Base-by-base conservation (phyloP, 2,329 filamentous ascomycete species). In the Penicillium sp. region DNA sequence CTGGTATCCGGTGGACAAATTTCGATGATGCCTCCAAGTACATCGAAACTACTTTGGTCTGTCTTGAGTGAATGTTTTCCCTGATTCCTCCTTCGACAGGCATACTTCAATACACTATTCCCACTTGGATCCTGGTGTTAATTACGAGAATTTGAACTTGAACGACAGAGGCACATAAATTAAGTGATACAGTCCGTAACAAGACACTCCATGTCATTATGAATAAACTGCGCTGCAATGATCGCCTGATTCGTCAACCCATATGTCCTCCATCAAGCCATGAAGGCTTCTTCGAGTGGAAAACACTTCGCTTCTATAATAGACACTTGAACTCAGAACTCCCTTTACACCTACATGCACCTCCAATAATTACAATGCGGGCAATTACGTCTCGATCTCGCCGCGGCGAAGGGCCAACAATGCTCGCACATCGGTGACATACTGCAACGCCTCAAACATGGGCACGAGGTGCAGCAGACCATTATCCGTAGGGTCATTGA, bases 401-500 rank as follows among this genome's bases (percentile, higher is more conserved):
- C 92, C 92, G 52, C 89, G 84, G 55, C 90, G 79, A 53, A 98
- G 72, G 39, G 88, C 89, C 57, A 98, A 73, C 47, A 96, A 72
- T 32, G 92, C 89, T 55, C 92, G 78, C 42, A 98, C 90, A 66
- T 98, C 92, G 35, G 90, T 94, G 51, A 92, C 89, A 67, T 96
- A 95, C 69, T 96, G 92, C 57, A 98, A 69, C 12, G 87, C 92
- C 68, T 98, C 92, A 30, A 98, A 74, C 55, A 96, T 73, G 20
- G 92, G 92, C 41, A 98, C 81, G 43, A 98, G 74, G 65, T 96
- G 87, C 64, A 96, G 75, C 50, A 98, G 73, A 60, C 95, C 90
- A 61, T 89, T 92, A 67, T 98, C 92, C 16, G 92, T 96, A 14
- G 92, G 92, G 68, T 98, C 92, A 64, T 83, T 95, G 68, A 98